phyloP scores from a whole-genome alignment of 768 basidiomycete genomes.

The Boletus huronensis region DNA sequence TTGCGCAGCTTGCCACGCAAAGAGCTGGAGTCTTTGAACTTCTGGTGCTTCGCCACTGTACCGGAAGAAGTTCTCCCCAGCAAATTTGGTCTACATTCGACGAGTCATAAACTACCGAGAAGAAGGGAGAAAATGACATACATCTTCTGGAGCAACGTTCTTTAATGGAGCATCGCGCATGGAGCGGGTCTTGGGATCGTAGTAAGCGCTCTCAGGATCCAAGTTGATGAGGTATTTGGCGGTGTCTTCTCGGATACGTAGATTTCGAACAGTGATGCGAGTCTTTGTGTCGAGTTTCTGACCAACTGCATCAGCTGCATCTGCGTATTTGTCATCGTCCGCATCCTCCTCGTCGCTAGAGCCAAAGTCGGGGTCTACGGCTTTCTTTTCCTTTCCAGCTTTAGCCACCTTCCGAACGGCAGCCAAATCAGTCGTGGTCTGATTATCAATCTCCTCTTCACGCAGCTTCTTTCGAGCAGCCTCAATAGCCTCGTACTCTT shows the following conservation, averaged over 20 bases:
- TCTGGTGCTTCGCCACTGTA: slow-evolving; percentile 90
- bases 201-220: slow-evolving; percentile 94
- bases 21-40: slow-evolving; percentile 88
- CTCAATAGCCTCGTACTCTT: slow-evolving; percentile 93
- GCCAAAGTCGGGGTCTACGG: slow-evolving; percentile 87
- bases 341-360: slow-evolving; percentile 94
- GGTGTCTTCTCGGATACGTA: slow-evolving; percentile 98
- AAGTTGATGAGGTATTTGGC: slow-evolving; percentile 98
- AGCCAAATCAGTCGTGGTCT: slow-evolving; percentile 87
- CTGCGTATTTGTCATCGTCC: slow-evolving; percentile 98
- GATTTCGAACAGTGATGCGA: slow-evolving; percentile 94
- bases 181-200: slow-evolving; percentile 98
- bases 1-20: slow-evolving; percentile 94
- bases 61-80: slow-evolving; percentile 95
- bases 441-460: slow-evolving; percentile 98
- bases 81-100: slow-evolving; percentile 68
- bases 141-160: slow-evolving; percentile 81
- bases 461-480: slow-evolving; percentile 84
- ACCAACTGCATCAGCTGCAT: slow-evolving; percentile 95
- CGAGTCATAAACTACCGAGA: neutral
- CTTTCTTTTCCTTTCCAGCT: slow-evolving; percentile 70
- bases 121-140: slow-evolving; percentile 36
- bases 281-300: slow-evolving; percentile 98
- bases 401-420: slow-evolving; percentile 95
- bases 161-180: slow-evolving; percentile 95